These are phyloP conservation scores for Tympanopsis confertula DNA, from an alignment of 2,329 filamentous ascomycete genomes.

Conservation along the genomic window DNA sequence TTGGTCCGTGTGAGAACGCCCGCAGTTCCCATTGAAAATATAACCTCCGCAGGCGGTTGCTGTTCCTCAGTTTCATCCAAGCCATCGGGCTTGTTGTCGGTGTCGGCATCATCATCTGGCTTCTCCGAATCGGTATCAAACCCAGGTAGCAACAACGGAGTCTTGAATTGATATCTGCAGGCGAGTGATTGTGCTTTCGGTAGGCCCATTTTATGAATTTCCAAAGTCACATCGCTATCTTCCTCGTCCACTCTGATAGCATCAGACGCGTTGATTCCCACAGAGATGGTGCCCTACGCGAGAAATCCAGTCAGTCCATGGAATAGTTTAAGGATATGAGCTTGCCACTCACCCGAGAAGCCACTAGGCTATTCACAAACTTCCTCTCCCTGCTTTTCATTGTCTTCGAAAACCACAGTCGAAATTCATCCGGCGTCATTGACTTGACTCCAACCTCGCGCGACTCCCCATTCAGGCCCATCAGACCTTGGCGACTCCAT, in stretches of 20 bases:
- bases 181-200: conserved; percentile 12
- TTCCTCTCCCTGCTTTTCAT: conserved; percentile 25
- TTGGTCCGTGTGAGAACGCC: too few relatives aligned
- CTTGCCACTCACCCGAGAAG: conserved; percentile 22
- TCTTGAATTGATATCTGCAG: conserved; percentile 19
- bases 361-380: conserved; percentile 20
- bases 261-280: conserved; percentile 1
- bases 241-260: neutral
- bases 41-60: too few relatives aligned
- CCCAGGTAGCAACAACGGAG: conserved; percentile 15
- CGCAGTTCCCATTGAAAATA: too few relatives aligned
- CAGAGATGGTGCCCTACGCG: conserved; percentile 11
- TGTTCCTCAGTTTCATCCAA: conserved; percentile 12
- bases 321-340: conserved; percentile 20
- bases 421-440: conserved; percentile 5
- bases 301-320: conserved; percentile 14
- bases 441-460: conserved; percentile 12
- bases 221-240: neutral
- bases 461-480: conserved; percentile 16
- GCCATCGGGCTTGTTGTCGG: neutral
- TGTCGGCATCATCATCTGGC: conserved; percentile 5
- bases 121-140: too few relatives aligned
- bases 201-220: neutral
- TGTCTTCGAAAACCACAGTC: conserved; percentile 9
- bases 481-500: conserved; percentile 18